Evolutionary conservation across 805 yeast species (phyloP).

Genomic region (Kurtzmaniella fragi): DNA sequence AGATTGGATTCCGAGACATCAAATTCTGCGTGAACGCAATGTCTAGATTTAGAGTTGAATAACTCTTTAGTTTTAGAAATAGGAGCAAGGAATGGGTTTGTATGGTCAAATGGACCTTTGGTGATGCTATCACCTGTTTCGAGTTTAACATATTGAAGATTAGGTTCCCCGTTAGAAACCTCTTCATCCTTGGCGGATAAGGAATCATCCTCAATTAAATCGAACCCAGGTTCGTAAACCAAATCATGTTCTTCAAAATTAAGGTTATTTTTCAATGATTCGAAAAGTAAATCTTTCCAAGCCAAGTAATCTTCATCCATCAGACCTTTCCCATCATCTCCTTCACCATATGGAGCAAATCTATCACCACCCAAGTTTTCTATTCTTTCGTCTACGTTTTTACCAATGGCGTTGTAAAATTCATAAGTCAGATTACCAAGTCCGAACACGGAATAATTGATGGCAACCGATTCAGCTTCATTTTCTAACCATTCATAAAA

Average conservation of each 20-base stretch:
- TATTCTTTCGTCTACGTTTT: constrained; percentile 47
- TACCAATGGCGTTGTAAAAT: constrained; percentile 79
- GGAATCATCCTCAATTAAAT: constrained; percentile 32
- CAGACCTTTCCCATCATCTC: constrained; percentile 93
- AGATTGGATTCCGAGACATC: constrained; percentile 72
- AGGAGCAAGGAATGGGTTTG: constrained; percentile 80
- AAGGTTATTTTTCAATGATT: constrained; percentile 56
- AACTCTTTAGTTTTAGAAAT: constrained; percentile 61
- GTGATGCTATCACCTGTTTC: constrained; percentile 26
- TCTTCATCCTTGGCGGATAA: constrained; percentile 24
- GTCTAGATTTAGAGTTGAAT: constrained; percentile 58
- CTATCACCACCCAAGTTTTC: constrained; percentile 64
- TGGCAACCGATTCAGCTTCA: constrained; percentile 49
- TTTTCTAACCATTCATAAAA: constrained; percentile 66
- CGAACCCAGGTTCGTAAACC: constrained; percentile 66
- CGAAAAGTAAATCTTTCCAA: constrained; percentile 83
- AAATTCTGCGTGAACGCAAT: constrained; percentile 87
- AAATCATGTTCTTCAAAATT: constrained; percentile 76
- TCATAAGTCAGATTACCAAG: constrained; percentile 95
- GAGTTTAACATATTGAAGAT: constrained; percentile 40
- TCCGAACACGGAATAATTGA: constrained; percentile 74
- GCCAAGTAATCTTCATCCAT: constrained; percentile 91
- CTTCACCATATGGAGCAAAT: constrained; percentile 78
- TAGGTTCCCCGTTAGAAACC: constrained; percentile 75
- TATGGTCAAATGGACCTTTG: constrained; percentile 72